These are phyloP conservation scores for Lactifluus subvellereus DNA, from an alignment of 768 basidiomycete genomes.

Conservation along the genomic window DNA sequence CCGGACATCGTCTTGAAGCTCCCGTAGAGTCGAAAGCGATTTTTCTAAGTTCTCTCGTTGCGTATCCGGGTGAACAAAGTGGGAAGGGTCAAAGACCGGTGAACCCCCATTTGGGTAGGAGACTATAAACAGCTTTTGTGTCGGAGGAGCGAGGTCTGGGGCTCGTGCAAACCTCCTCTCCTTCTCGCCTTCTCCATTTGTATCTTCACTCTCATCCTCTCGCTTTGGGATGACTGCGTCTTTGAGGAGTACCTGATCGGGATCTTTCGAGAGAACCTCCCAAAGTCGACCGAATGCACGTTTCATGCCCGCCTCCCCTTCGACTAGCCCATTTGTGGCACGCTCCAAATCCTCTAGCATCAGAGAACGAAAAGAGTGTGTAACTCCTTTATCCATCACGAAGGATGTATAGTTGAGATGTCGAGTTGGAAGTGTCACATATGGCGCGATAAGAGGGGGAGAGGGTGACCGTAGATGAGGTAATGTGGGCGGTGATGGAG, in stretches of 20 bases:
- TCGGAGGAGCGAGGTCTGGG: constrained; percentile 59
- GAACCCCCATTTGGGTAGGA: constrained; percentile 43
- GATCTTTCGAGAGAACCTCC: constrained; percentile 74
- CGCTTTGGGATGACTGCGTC: constrained; percentile 57
- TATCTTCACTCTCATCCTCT: constrained; percentile 48
- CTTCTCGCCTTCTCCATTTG: constrained; percentile 36
- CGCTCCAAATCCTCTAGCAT: constrained; percentile 75
- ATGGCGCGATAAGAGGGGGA: constrained; percentile 73
- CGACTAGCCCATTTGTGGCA: constrained; percentile 77
- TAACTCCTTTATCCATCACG: constrained; percentile 79
- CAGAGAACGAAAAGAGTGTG: constrained; percentile 75
- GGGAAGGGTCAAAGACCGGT: constrained; percentile 51
- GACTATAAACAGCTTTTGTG: constrained; percentile 62
- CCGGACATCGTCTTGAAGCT: constrained; percentile 79
- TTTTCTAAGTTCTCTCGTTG: constrained; percentile 71
- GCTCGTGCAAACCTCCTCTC: constrained; percentile 47
- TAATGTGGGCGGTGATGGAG: constrained; percentile 65
- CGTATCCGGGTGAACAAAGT: constrained; percentile 58
- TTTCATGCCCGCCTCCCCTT: constrained; percentile 70
- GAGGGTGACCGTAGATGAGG: constrained; percentile 76
- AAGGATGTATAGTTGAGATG: constrained; percentile 79
- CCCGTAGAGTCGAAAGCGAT: constrained; percentile 63
- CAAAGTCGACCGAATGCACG: constrained; percentile 74
- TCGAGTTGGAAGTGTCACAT: constrained; percentile 57
- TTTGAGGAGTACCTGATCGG: constrained; percentile 35